A percentile compares a stretch with the other conserved stretches of the same genome.
These are phyloP conservation scores for Rhytidhysteron rufulum DNA, from an alignment of 2,329 filamentous ascomycete genomes.

Conservation along the genomic window DNA sequence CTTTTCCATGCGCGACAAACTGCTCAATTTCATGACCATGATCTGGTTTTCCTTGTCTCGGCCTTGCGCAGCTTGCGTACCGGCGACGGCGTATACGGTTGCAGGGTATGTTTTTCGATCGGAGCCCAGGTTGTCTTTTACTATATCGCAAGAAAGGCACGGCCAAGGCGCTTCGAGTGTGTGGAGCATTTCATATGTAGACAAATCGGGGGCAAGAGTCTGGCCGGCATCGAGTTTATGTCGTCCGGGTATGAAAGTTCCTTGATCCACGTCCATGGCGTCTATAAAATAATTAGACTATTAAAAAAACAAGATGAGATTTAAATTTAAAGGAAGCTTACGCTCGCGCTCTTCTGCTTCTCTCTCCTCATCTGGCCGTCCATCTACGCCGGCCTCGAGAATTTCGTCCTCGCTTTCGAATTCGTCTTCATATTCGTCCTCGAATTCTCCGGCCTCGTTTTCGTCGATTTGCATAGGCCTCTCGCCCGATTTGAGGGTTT, in stretches of 20 bases:
- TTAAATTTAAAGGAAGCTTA: no score
- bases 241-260: constrained; percentile 92
- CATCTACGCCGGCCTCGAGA: constrained; percentile 89
- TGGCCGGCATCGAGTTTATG: constrained; percentile 89
- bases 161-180: constrained; percentile 93
- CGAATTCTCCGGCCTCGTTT: constrained; percentile 68
- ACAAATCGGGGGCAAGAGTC: constrained; percentile 83
- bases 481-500: constrained; percentile 59
- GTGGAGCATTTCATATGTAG: constrained; percentile 98
- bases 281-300: constrained; percentile 42
- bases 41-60: constrained; percentile 84
- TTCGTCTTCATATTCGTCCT: constrained; percentile 92
- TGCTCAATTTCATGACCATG: constrained; percentile 94
- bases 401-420: constrained; percentile 92
- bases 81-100: constrained; percentile 90
- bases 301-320: no score
- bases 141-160: constrained; percentile 90
- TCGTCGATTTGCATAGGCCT: constrained; percentile 50
- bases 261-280: constrained; percentile 90
- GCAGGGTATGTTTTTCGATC: constrained; percentile 90
- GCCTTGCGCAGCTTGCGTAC: constrained; percentile 80
- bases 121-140: constrained; percentile 81
- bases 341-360: constrained; percentile 82
- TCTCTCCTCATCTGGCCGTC: constrained; percentile 83
- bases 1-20: constrained; percentile 80